Conservation (phyloP, 2,329 filamentous ascomycete species). For the Colletotrichum gloeosporioides region DNA sequence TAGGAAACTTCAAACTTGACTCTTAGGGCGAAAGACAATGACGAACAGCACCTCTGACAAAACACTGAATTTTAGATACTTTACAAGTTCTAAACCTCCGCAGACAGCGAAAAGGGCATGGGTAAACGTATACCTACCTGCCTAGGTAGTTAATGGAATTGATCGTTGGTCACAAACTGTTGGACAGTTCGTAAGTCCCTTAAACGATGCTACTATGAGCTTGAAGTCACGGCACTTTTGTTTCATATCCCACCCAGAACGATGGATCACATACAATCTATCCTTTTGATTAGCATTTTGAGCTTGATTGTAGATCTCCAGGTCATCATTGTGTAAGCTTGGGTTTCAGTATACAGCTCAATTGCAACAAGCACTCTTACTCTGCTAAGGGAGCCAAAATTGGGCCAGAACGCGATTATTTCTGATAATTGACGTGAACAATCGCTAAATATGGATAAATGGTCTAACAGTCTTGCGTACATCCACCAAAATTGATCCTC, state of each 20-base stretch:
- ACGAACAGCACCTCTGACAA: not conserved
- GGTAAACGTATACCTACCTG: no score
- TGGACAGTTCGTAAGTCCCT: accelerated
- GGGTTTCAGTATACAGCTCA: not conserved
- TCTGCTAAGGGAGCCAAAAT: not conserved
- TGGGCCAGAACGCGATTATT: not conserved
- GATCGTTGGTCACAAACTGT: not conserved
- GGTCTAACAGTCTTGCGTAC: not conserved
- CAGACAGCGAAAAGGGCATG: not conserved
- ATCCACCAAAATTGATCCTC: not conserved
- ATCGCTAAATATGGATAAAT: not conserved
- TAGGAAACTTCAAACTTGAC: not conserved
- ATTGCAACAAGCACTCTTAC: not conserved
- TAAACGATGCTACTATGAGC: not conserved
- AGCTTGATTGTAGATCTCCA: not conserved
- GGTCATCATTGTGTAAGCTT: not conserved
- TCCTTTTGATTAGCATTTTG: not conserved
- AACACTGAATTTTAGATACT: not conserved
- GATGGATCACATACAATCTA: not conserved
- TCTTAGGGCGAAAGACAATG: not conserved
- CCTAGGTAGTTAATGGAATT: not conserved
- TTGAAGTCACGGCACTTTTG: not conserved
- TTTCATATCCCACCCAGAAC: not conserved
- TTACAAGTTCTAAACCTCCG: accelerated
- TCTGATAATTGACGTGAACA: not conserved